These are phyloP conservation scores for Gentiana dahurica DNA, from an alignment of 257 asterid species.

Conservation along the genomic window DNA sequence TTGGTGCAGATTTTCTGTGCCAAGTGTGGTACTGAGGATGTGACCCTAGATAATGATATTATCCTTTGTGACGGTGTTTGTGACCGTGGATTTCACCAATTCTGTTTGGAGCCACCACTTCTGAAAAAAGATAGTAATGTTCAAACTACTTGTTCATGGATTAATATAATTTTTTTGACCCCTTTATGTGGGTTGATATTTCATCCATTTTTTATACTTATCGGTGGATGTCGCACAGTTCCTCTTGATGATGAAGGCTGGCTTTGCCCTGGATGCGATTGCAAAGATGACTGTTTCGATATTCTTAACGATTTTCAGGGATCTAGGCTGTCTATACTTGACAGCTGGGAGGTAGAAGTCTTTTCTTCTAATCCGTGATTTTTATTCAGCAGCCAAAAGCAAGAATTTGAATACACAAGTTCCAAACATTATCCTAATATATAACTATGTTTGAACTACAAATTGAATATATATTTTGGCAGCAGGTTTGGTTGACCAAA, in stretches of 20 bases:
- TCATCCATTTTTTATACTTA: background rate
- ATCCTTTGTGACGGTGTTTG: slow-evolving; percentile 94
- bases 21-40: slow-evolving; percentile 82
- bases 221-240: slow-evolving; percentile 35
- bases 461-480: too few species aligned
- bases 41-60: slow-evolving; percentile 80
- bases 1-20: slow-evolving; percentile 92
- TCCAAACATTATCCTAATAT: too few species aligned
- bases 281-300: slow-evolving; percentile 82
- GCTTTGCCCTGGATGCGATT: slow-evolving; percentile 99
- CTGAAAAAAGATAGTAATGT: slow-evolving; percentile 64
- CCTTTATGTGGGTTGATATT: background rate
- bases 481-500: too few species aligned
- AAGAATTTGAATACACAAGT: too few species aligned
- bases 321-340: slow-evolving; percentile 40
- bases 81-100: slow-evolving; percentile 96
- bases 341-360: slow-evolving; percentile 86
- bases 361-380: background rate
- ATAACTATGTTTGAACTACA: too few species aligned
- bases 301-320: slow-evolving; percentile 69
- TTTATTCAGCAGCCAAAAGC: too few species aligned
- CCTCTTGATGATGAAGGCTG: slow-evolving; percentile 97
- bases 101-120: slow-evolving; percentile 92
- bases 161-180: background rate
- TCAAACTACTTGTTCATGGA: slow-evolving; percentile 13